A percentile compares a stretch with the other conserved stretches of the same genome.
Conservation (phyloP, 2,329 filamentous ascomycete genomes). For the Thelonectria discophora region DNA sequence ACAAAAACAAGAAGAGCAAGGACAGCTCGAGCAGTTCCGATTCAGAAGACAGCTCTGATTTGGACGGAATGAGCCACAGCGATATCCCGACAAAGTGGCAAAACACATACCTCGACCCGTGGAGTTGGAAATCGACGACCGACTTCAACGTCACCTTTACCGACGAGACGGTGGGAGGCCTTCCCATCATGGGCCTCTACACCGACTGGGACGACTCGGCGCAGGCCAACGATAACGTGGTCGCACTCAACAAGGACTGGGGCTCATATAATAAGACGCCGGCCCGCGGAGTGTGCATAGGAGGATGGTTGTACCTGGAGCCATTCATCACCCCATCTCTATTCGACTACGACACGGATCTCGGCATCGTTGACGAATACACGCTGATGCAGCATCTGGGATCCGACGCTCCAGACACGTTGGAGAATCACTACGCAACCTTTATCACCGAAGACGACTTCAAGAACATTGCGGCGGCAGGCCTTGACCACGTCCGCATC, state of each 20-base stretch:
- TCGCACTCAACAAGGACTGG: slow-evolving; percentile 79
- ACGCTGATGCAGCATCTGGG: slow-evolving; percentile 80
- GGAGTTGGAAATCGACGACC: slow-evolving; percentile 87
- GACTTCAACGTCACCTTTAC: slow-evolving; percentile 98
- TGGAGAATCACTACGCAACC: slow-evolving; percentile 92
- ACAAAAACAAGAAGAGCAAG: slow-evolving; percentile 58
- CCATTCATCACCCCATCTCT: slow-evolving; percentile 95
- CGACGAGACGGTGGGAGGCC: slow-evolving; percentile 79
- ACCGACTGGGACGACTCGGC: slow-evolving; percentile 85
- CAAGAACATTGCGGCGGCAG: slow-evolving; percentile 82
- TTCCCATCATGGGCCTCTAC: slow-evolving; percentile 92
- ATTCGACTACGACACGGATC: slow-evolving; percentile 72
- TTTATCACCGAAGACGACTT: slow-evolving; percentile 90
- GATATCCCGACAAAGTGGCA: slow-evolving; percentile 72
- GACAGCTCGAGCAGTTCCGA: slow-evolving; percentile 28
- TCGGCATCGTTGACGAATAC: slow-evolving; percentile 87
- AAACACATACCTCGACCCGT: slow-evolving; percentile 85
- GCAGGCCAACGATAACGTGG: slow-evolving; percentile 80
- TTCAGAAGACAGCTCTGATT: slow-evolving; percentile 45
- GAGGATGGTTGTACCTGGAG: slow-evolving; percentile 93
- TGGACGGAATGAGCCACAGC: slow-evolving; percentile 62
- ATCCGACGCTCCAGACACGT: slow-evolving; percentile 66
- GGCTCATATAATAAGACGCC: slow-evolving; percentile 79
- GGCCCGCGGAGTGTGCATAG: slow-evolving; percentile 89
- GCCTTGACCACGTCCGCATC: slow-evolving; percentile 96